A percentile compares a stretch with the other conserved stretches of the same genome.
phyloP scores from a whole-genome alignment of 495 filamentous ascomycete species.

The Podospora pseudocomata region DNA sequence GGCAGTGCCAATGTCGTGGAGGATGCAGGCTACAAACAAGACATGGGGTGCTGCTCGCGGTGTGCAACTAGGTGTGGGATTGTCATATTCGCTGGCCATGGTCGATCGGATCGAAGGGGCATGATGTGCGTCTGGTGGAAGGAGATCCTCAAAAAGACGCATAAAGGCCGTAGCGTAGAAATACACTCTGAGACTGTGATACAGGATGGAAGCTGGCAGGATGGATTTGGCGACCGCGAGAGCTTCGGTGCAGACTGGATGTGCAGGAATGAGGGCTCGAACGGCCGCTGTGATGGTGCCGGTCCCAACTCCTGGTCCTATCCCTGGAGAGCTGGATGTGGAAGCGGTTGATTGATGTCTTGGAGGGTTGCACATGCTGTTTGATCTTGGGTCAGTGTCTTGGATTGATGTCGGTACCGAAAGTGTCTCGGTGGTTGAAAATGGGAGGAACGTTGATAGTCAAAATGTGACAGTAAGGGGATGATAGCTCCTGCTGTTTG shows the following conservation, averaged over 20 bases:
- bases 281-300: conserved; percentile 30
- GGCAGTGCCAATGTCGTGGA: conserved; percentile 46
- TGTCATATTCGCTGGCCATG: not conserved
- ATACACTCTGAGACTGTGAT: conserved; percentile 48
- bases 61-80: conserved; percentile 9
- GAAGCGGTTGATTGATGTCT: not conserved
- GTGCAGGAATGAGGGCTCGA: conserved; percentile 25
- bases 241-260: conserved; percentile 31
- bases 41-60: conserved; percentile 22
- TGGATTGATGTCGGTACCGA: too few species aligned
- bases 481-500: not conserved
- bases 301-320: conserved; percentile 2
- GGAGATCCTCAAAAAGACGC: conserved; percentile 8
- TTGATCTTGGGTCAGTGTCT: not conserved
- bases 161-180: conserved; percentile 37
- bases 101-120: conserved; percentile 8
- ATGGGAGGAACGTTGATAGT: not conserved
- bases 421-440: not conserved
- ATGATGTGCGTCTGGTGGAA: not conserved
- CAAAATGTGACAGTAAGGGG: not conserved
- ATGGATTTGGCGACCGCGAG: conserved; percentile 27
- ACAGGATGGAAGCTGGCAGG: conserved; percentile 41
- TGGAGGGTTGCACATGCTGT: conserved; percentile 9
- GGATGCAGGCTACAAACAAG: conserved; percentile 41
- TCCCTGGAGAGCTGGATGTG: not conserved